Conservation (phyloP, 2,329 filamentous ascomycete species). For the Penicillium olsonii region DNA sequence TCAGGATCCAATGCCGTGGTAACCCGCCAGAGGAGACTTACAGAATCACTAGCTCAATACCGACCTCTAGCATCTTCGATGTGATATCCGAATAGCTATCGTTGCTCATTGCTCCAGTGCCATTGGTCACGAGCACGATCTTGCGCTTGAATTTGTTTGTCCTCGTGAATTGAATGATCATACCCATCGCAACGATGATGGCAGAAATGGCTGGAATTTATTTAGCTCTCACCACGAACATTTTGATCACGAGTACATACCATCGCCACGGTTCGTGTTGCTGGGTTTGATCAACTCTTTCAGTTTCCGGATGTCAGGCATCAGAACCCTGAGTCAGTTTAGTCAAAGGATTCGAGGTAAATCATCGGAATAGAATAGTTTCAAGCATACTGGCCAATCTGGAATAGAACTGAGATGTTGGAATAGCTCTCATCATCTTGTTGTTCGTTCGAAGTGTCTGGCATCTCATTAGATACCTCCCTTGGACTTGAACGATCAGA, state of each 20-base stretch:
- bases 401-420: constrained; percentile 73
- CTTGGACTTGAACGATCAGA: neutral
- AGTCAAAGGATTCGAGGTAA: constrained; percentile 3
- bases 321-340: constrained; percentile 52
- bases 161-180: constrained; percentile 79
- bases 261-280: constrained; percentile 70
- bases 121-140: constrained; percentile 86
- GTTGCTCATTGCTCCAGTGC: constrained; percentile 68
- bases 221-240: constrained; percentile 14
- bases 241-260: constrained; percentile 36
- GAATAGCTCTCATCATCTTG: constrained; percentile 70
- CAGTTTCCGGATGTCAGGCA: constrained; percentile 70
- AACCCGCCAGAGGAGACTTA: constrained; percentile 47
- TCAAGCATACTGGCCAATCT: constrained; percentile 62
- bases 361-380: constrained; percentile 17
- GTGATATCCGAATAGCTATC: constrained; percentile 71
- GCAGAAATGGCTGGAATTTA: constrained; percentile 67
- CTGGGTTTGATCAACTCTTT: constrained; percentile 67
- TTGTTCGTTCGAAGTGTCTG: constrained; percentile 68
- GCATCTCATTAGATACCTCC: constrained; percentile 8
- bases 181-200: constrained; percentile 79
- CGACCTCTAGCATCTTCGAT: constrained; percentile 70
- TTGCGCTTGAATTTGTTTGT: constrained; percentile 78
- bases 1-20: constrained; percentile 24
- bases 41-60: constrained; percentile 78